Conservation (phyloP, 345 rosid species). For the Lepidium didymum region DNA sequence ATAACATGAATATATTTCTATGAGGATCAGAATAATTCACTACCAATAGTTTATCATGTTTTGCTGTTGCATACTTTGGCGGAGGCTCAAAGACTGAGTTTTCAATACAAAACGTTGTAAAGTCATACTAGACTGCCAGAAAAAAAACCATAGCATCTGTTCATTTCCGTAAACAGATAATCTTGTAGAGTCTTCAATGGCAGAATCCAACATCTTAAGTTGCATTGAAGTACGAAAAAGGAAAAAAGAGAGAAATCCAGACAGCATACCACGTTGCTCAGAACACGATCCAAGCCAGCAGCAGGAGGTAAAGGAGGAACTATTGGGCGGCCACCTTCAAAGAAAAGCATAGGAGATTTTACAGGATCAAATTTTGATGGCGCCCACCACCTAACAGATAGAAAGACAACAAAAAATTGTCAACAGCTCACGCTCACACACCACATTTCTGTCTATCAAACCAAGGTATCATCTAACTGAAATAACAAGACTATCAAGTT, state of each 20-base stretch:
- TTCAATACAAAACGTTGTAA: background rate
- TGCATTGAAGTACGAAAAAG: background rate
- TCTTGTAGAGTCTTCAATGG: background rate
- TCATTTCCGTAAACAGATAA: background rate
- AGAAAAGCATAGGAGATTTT: conserved; percentile 91
- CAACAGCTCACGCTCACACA: background rate
- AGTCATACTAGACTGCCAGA: background rate
- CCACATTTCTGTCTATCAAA: background rate
- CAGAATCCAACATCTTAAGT: background rate
- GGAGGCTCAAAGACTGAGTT: background rate
- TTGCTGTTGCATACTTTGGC: background rate
- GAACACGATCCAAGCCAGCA: conserved; percentile 64
- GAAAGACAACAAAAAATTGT: conserved; percentile 3
- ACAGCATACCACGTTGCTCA: conserved; percentile 57
- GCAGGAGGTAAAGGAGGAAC: conserved; percentile 63
- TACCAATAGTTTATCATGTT: background rate
- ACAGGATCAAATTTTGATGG: conserved; percentile 86
- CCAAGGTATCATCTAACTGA: background rate
- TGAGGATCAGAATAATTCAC: background rate
- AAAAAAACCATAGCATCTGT: background rate
- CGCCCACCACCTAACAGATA: conserved; percentile 80
- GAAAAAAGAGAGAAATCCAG: background rate
- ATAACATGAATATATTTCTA: background rate
- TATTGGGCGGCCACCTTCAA: conserved; percentile 55
- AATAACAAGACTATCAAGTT: background rate